Conservation (phyloP, 306 rosid genomes). For the Casuarina equisetifolia region DNA sequence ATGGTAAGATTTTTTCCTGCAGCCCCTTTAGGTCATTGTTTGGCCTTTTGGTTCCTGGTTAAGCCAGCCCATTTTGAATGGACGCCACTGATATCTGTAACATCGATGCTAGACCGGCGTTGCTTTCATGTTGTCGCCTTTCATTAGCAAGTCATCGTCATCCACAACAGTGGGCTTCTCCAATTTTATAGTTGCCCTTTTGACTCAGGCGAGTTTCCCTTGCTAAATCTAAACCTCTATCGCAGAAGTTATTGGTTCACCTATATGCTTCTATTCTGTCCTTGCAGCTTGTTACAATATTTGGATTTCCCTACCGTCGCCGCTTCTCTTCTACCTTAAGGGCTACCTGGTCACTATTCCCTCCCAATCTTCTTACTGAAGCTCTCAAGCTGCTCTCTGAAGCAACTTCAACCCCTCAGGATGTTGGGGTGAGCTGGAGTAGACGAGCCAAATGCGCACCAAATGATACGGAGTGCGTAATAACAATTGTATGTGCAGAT, state of each 20-base stretch:
- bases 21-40: conserved; percentile 2
- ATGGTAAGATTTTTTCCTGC: conserved; percentile 57
- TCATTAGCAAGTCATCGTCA: conserved; percentile 75
- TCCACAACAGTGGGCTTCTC: conserved; percentile 73
- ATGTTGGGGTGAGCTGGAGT: conserved; percentile 77
- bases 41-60: conserved; percentile 5
- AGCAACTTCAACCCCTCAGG: conserved; percentile 55
- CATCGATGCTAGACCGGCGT: conserved; percentile 61
- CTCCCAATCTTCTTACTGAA: conserved; percentile 81
- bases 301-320: conserved; percentile 53
- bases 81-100: conserved; percentile 3
- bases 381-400: conserved; percentile 55
- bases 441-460: conserved; percentile 50
- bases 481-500: conserved; percentile 62
- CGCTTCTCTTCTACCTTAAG: conserved; percentile 20
- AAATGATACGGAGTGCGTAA: conserved; percentile 43
- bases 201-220: conserved; percentile 61
- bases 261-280: conserved; percentile 24
- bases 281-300: conserved; percentile 52
- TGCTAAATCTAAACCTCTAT: conserved; percentile 19
- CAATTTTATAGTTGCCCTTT: conserved; percentile 61
- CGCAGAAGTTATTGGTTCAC: conserved; percentile 5
- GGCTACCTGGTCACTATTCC: conserved; percentile 69
- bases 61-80: not conserved
- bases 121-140: conserved; percentile 84